These are phyloP conservation scores for Knoxia roxburghii DNA, from an alignment of 257 asterid species.

Conservation along the genomic window DNA sequence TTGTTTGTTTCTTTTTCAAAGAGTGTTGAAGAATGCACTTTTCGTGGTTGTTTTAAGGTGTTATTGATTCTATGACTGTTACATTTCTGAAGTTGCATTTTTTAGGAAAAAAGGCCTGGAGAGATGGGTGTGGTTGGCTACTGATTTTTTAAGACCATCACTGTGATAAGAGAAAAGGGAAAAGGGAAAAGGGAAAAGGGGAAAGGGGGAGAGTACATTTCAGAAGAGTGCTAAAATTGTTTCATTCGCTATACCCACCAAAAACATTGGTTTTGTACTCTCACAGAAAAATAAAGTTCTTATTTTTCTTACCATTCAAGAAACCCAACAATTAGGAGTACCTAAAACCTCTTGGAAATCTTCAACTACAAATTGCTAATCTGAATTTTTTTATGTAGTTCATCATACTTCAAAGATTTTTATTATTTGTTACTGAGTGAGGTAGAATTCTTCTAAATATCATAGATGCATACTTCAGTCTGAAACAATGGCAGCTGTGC, in stretches of 20 bases:
- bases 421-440: not conserved
- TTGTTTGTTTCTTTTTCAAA: not conserved
- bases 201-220: not conserved
- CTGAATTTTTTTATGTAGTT: not conserved
- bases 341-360: not conserved
- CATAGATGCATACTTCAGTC: not conserved
- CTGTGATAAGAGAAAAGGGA: not conserved
- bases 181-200: not conserved
- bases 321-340: slow-evolving; percentile 1
- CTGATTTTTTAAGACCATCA: not conserved
- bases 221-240: not conserved
- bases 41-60: not conserved
- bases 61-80: not conserved
- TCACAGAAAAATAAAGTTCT: not conserved
- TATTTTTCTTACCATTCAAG: not conserved
- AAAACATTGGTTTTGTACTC: not conserved
- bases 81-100: not conserved
- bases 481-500: not conserved
- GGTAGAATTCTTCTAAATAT: not conserved
- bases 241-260: not conserved
- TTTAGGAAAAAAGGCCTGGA: not conserved
- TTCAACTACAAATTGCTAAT: not conserved
- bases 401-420: not conserved
- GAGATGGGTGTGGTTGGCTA: not conserved
- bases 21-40: not conserved